Base-by-base conservation (phyloP, 1,284 basidiomycete genomes). In the Laetiporus sulphureus region DNA sequence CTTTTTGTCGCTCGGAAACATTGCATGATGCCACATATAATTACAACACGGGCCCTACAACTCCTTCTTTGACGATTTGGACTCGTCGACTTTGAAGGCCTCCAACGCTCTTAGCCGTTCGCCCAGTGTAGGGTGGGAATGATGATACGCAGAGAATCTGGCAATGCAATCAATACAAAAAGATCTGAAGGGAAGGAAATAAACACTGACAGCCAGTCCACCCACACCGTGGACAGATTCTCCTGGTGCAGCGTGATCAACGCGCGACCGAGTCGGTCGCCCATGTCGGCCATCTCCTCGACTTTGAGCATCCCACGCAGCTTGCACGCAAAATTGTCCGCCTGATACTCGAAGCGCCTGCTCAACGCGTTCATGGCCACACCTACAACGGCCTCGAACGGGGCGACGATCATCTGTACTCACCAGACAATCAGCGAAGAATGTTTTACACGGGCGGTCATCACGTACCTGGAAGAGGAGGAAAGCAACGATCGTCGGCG, bases 171-270 rank as follows among this genome's bases (percentile, higher is more conserved):
- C 25, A 27, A 27, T 27, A 27, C 7, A 13, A 8, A 13, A 13
- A 8, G 25, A 8, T 8, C 25, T 8, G 25, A 8, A 7, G 25
- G 25, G 8, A 13, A 27, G 8, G 25, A 7, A 13, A 13, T 7
- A 27, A 13, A 13, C 13, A 73, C 82, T 59, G 51, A 89, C 75
- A 93, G 63, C 85, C 84, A 88, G 62, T 94, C 91, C 19, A 88
- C 88, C 82, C 91, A 91, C 34, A 93, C 86, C 2, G 90, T 91
- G 32, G 84, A 86, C 50, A 95, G 63, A 60, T 97, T 95, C 69
- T 94, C 86, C 41, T 90, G 82, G 59, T 95, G 91, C 21, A 96
- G 72, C 42, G 81, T 73, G 52, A 90, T 77, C 44, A 97, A 71
- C 19, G 91, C 90, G 10, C 74, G 68, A 20, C 81, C 83, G 34